Conservation (phyloP, 2,329 filamentous ascomycete species). For the Xylariaceae sp. region DNA sequence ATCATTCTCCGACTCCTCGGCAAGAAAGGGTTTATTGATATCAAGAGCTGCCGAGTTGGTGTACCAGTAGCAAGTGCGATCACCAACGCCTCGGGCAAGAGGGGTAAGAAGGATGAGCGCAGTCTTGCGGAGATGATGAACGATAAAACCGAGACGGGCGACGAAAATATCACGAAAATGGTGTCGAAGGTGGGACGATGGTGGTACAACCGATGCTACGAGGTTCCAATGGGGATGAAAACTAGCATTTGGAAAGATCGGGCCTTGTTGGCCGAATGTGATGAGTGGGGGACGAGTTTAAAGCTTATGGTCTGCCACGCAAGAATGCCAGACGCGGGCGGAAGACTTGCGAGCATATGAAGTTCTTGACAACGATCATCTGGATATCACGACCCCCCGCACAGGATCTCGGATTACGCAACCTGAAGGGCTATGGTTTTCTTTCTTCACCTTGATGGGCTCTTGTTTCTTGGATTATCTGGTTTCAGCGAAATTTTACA, state of each 20-base stretch:
- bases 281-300: constrained; percentile 82
- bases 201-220: constrained; percentile 97
- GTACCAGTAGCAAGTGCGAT: constrained; percentile 68
- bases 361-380: not conserved
- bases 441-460: not conserved
- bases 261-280: constrained; percentile 78
- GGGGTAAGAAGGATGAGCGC: constrained; percentile 50
- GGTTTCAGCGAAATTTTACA: constrained; percentile 15
- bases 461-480: not conserved
- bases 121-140: constrained; percentile 73
- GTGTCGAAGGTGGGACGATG: constrained; percentile 89
- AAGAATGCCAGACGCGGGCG: constrained; percentile 68
- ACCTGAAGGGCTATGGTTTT: not conserved
- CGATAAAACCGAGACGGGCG: constrained; percentile 69
- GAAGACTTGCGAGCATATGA: constrained; percentile 53
- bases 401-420: not conserved
- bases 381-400: not conserved
- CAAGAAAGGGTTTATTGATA: constrained; percentile 68
- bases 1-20: constrained; percentile 68
- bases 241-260: constrained; percentile 79
- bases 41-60: constrained; percentile 77
- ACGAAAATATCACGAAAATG: constrained; percentile 89
- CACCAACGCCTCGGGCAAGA: constrained; percentile 30
- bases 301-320: constrained; percentile 91
- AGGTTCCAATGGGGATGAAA: constrained; percentile 61